Conservation (phyloP, 768 basidiomycete genomes). For the Pleurotus giganteus region DNA sequence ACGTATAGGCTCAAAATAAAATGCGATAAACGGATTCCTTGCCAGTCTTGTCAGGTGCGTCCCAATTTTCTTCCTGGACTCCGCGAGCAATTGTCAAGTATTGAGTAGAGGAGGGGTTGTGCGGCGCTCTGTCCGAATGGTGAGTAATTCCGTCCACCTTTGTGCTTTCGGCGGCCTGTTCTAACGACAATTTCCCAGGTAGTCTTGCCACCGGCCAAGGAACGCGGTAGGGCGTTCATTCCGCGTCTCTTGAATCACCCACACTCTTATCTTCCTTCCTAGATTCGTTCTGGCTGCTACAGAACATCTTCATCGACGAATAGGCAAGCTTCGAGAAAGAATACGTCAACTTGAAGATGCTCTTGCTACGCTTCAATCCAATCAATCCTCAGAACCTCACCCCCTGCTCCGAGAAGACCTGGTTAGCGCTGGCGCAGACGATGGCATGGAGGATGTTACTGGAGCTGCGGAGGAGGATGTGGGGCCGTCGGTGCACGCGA, state of each 20-base stretch:
- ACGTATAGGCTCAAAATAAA: constrained; percentile 70
- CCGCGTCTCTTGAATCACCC: neutral
- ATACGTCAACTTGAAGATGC: constrained; percentile 65
- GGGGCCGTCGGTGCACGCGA: constrained; percentile 12
- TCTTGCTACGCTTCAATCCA: constrained; percentile 45
- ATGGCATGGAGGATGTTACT: constrained; percentile 20
- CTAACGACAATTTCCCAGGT: constrained; percentile 32
- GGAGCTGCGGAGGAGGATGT: constrained; percentile 11
- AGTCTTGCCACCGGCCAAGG: constrained; percentile 80
- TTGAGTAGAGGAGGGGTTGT: constrained; percentile 58
- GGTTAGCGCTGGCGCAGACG: constrained; percentile 30
- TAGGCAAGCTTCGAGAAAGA: constrained; percentile 49
- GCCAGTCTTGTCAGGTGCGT: constrained; percentile 69
- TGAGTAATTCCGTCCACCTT: constrained; percentile 22
- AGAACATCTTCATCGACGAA: constrained; percentile 60
- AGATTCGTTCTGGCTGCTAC: constrained; percentile 64
- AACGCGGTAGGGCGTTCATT: constrained; percentile 47
- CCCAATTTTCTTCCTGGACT: constrained; percentile 5
- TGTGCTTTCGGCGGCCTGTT: constrained; percentile 8
- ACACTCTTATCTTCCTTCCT: constrained; percentile 4
- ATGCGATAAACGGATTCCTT: constrained; percentile 80
- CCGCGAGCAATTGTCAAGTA: constrained; percentile 11
- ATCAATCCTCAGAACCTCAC: constrained; percentile 52
- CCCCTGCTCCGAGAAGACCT: constrained; percentile 59
- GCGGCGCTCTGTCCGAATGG: constrained; percentile 72